phyloP scores from a whole-genome alignment of 1,284 basidiomycete species.

The Tilletia indica region DNA sequence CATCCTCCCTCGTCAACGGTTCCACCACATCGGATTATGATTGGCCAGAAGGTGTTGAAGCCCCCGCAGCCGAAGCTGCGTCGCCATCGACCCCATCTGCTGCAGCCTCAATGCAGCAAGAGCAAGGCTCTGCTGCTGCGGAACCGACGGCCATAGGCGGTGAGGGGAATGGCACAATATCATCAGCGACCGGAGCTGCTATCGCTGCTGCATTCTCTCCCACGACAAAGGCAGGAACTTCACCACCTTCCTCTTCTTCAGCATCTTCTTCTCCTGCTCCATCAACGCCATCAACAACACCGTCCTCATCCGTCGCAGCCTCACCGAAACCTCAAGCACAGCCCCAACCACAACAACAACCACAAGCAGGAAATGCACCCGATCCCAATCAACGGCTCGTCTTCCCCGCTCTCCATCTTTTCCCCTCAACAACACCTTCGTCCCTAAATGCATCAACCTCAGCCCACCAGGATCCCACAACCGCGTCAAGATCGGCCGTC shows the following conservation, averaged over 20 bases:
- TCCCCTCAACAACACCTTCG: constrained; percentile 95
- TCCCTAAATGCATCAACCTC: constrained; percentile 91
- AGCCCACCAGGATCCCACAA: constrained; percentile 60
- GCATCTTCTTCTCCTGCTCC: not conserved
- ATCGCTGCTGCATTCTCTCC: not conserved
- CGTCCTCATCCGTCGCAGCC: not conserved
- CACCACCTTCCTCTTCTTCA: not conserved
- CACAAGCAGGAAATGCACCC: not conserved
- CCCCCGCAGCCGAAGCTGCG: no score
- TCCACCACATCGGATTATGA: not conserved
- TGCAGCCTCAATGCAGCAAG: no score
- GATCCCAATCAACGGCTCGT: constrained; percentile 37
- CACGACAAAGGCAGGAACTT: not conserved
- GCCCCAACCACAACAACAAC: not conserved
- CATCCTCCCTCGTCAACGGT: not conserved
- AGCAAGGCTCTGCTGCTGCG: no score
- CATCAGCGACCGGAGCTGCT: not conserved
- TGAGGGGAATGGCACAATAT: no score
- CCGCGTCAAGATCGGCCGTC: constrained; percentile 88
- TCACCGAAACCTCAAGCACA: not conserved
- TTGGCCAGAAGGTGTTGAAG: not conserved
- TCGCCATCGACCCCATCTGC: no score
- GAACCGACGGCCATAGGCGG: no score
- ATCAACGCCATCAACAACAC: not conserved
- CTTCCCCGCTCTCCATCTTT: constrained; percentile 62